Base-by-base conservation (phyloP, 148 eudicot species). In the Polygonum aviculare region DNA sequence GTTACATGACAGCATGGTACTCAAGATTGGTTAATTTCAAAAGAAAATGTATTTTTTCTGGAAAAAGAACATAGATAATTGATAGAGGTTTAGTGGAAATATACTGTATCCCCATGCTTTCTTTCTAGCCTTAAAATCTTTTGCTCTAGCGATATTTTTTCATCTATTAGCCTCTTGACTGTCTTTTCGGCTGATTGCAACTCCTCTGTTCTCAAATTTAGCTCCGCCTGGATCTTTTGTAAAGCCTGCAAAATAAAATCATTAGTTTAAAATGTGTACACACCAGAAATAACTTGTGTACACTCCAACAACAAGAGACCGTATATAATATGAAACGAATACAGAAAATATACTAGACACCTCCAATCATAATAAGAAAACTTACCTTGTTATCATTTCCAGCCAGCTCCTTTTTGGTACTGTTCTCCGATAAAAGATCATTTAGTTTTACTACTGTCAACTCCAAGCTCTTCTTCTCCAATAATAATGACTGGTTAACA, bases 321-420 rank as follows among this genome's bases (percentile, higher is more conserved):
- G 11, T 15, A 52, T 12, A 74, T 33, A 38, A 51, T 15, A 36
- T 15, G 33, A 33, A 74, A 15, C 33, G 33, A 33, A 38, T 11
- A 33, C 18, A 63, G 38, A 18, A 63, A 63, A 31, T 63, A 22
- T 57, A 57, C 63, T 15, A 67, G 5, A 67, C 44, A 67, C 12
- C 45, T 67, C 7, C 18, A 60, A 60, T 22, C 10, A 44, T 44
- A 49, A 22, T 48, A 65, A 21, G 3, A 16, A 12, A 69, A 41
- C 74, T 39, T 60, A 95, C 99, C 98, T 86, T 89, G 77, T 87
- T 93, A 76, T 91, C 87, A 82, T 88, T 80, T 76, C 88, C 94
- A 72, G 87, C 83, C 74, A 83, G 78, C 76, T 93, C 96, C 81
- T 82, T 87, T 77, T 84, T 87, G 52, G 83, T 78, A 76, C 85